Evolutionary conservation across 176 grass and related monocot genomes (phyloP), one percentile per base, ranked within the genome.

Genomic region (Aegilops speltoides): DNA sequence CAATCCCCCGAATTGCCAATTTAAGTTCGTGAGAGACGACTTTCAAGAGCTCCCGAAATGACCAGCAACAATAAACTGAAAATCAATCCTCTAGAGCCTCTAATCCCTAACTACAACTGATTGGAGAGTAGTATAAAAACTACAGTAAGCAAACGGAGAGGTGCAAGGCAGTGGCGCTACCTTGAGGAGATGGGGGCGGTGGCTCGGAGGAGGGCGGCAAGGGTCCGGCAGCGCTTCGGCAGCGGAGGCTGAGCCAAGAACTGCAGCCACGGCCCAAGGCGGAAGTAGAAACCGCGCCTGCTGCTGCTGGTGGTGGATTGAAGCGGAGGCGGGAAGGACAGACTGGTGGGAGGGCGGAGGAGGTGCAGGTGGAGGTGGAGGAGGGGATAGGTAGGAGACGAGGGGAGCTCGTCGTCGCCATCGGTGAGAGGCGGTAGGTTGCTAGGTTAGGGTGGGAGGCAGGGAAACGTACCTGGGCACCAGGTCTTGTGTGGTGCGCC

Each of bases 191-290:
- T 26, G 83, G 77, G 34, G 77, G 64, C 56, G 88, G 88, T 19
- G 88, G 84, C 29, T 78, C 84, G 12, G 88, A 82, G 26, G 88
- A 78, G 64, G 88, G 84, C 19, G 88, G 88, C 12, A 74, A 83
- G 19, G 88, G 84, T 20, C 88, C 80, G 12, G 88, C 79, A 67
- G 84, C 84, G 19, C 73, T 80, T 52, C 40, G 54, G 67, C 64
- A 64, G 73, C 79, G 73, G 73, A 83, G 31, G 5, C 88, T 20
- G 54, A 19, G 24, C 23, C 60, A 65, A 46, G 84, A 26, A 66
- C 64, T 79, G 80, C 16, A 40, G n/a, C 52, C 65, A 50, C 31
- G 64, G 64, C n/a, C 64, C 38, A 54, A 57, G 57, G 71, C 34
- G 62, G 69, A 24, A 64, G 72, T 38, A 41, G 63, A 82, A 69